Evolutionary conservation across 305 asterid genomes (phyloP), one percentile per base, ranked within the genome.

Genomic region (Coffea humblotiana): DNA sequence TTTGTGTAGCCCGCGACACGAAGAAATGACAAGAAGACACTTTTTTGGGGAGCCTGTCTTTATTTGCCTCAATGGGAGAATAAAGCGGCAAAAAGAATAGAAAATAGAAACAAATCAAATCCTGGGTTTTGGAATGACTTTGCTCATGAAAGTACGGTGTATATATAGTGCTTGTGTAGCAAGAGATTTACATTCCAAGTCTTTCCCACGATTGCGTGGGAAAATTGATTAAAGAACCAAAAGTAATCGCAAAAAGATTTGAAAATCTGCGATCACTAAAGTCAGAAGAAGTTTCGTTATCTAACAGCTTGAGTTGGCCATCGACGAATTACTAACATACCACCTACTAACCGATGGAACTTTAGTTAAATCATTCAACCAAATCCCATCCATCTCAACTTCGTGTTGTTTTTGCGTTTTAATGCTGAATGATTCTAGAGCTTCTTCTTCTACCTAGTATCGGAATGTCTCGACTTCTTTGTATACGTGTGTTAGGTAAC

Each of bases 281-380:
- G 83, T 66, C 71, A 71, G 64, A 64, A 71, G 75, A 67, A 52
- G 79, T 23, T 80, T 80, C 83, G 75, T 66, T 80, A 80, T 74
- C 70, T 16, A 67, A 67, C 83, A 56, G 83, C 16, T 80, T 7
- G 76, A 49, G 83, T 80, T 80, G 76, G 83, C 83, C 75, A 78
- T 71, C 77, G 32, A 56, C 67, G 71, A 71, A 69, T 15, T n/a
- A 60, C 40, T 72, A 1, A 79, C 37, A 45, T n/a, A 58, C 19
- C 21, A 64, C 16, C 66, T 79, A 49, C 73, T 21, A 23, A 49
- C 32, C 25, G 18, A 29, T 35, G 7, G 64, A 48, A 37, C 8
- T 60, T 67, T 40, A 6, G 54, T 19, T 74, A 37, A 37, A 37
- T 40, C 4, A 21, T 74, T 74, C 51, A 35, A 75, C 23, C 54